A percentile compares a stretch with the other conserved stretches of the same genome.
phyloP scores from a whole-genome alignment of 306 rosid genomes.

The Hippophae tibetana region DNA sequence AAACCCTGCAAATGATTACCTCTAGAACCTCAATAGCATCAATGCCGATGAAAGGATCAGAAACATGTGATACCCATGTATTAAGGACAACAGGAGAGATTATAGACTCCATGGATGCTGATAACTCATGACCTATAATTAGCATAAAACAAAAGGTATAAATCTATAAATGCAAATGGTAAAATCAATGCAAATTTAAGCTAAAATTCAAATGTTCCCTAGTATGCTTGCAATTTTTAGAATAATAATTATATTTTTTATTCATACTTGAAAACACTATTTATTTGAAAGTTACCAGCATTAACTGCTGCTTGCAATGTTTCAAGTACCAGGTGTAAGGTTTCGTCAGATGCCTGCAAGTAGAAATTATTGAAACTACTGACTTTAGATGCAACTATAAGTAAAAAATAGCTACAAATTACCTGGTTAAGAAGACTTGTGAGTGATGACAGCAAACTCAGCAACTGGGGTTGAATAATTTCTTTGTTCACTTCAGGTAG shows the following conservation, averaged over 20 bases:
- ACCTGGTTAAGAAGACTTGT: slow-evolving; percentile 77
- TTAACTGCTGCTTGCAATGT: slow-evolving; percentile 65
- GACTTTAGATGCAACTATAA: slow-evolving; percentile 17
- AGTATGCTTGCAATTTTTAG: no score
- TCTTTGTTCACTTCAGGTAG: slow-evolving; percentile 71
- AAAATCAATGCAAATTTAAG: no score
- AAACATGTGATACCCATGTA: slow-evolving; percentile 72
- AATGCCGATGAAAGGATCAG: slow-evolving; percentile 90
- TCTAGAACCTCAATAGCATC: slow-evolving; percentile 91
- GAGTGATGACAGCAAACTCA: slow-evolving; percentile 74
- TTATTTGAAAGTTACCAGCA: slow-evolving; percentile 43
- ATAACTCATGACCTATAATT: slow-evolving; percentile 52
- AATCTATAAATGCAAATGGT: slow-evolving; percentile 10
- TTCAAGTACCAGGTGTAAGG: slow-evolving; percentile 86
- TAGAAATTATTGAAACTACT: slow-evolving; percentile 22
- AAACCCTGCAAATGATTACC: slow-evolving; percentile 40
- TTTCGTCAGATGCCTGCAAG: slow-evolving; percentile 82
- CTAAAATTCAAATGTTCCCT: no score
- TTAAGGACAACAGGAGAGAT: slow-evolving; percentile 80
- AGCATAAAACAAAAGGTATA: slow-evolving; percentile 12
- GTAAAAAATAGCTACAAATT: slow-evolving; percentile 14
- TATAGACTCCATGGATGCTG: slow-evolving; percentile 49
- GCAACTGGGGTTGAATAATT: slow-evolving; percentile 49
- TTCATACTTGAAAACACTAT: background rate
- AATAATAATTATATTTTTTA: no score